Evolutionary conservation across 352 stramenopile species (phyloP).

Genomic region (Globisporangium paroecandrum): DNA sequence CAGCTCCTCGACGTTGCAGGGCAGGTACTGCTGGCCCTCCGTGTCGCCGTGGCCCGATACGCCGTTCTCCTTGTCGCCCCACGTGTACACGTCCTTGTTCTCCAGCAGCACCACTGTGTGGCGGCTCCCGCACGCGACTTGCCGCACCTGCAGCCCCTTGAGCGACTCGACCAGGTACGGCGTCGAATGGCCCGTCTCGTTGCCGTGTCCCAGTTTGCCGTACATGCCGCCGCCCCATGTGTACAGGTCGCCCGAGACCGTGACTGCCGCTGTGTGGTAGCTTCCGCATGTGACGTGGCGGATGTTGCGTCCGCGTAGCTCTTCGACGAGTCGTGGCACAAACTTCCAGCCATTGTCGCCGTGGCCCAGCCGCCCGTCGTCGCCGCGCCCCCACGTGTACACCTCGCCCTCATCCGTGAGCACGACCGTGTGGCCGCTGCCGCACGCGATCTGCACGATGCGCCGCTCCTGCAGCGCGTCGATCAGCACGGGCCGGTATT

Average conservation of each 20-base stretch:
- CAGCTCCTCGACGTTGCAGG: constrained; percentile 87
- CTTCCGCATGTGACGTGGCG: constrained; percentile 94
- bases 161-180: constrained; percentile 93
- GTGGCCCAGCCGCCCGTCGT: constrained; percentile 89
- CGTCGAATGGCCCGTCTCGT: constrained; percentile 92
- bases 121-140: constrained; percentile 93
- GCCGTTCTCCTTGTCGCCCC: constrained; percentile 96
- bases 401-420: constrained; percentile 87
- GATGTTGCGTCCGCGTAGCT: constrained; percentile 87
- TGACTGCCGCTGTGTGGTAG: constrained; percentile 95
- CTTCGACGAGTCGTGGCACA: constrained; percentile 91
- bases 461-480: constrained; percentile 79
- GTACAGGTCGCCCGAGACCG: constrained; percentile 91
- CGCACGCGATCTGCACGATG: constrained; percentile 87
- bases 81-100: constrained; percentile 90
- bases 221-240: constrained; percentile 96
- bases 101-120: constrained; percentile 92
- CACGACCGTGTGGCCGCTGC: constrained; percentile 86
- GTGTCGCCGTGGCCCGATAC: constrained; percentile 93
- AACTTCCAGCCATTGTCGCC: constrained; percentile 97
- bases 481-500: constrained; percentile 78
- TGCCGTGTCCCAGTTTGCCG: constrained; percentile 91
- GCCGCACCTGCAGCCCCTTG: constrained; percentile 84
- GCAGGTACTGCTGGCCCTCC: constrained; percentile 94
- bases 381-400: constrained; percentile 87